A percentile compares a stretch with the other conserved stretches of the same genome.
Evolutionary conservation across 495 filamentous ascomycete species (phyloP).

Genomic region (Tuber umbilicatum): DNA sequence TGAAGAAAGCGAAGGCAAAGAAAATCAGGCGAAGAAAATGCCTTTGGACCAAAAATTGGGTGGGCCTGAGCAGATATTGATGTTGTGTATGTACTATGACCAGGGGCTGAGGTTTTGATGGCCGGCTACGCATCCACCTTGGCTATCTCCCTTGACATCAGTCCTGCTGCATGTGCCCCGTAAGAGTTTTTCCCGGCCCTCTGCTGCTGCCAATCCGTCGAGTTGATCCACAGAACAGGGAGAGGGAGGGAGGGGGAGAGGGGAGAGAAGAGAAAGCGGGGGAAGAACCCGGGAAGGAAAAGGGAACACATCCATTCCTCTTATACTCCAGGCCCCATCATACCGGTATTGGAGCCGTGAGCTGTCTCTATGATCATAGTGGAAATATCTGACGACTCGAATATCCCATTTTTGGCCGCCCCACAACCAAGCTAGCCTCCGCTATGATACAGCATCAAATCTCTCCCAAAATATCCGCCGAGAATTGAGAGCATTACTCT

Average conservation of each 20-base stretch:
- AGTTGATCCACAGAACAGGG: constrained; percentile 25
- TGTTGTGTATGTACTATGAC: constrained; percentile 37
- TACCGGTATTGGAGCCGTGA: constrained; percentile 3
- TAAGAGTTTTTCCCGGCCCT: constrained; percentile 21
- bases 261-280: constrained; percentile 13
- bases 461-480: not conserved
- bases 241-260: constrained; percentile 15
- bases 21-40: constrained; percentile 27
- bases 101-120: constrained; percentile 38
- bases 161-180: constrained; percentile 38
- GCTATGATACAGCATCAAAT: constrained; percentile 4
- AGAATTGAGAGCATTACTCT: not conserved
- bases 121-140: constrained; percentile 39
- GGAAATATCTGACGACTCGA: constrained; percentile 6
- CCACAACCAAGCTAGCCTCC: constrained; percentile 1
- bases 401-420: constrained; percentile 1
- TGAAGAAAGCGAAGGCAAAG: constrained; percentile 29
- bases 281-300: not conserved
- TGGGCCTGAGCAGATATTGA: constrained; percentile 37
- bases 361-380: constrained; percentile 4
- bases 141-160: constrained; percentile 37
- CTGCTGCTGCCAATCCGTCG: constrained; percentile 30
- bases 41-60: constrained; percentile 32
- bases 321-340: not conserved
- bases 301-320: constrained; percentile 1